Base-by-base conservation (phyloP, 495 filamentous ascomycete genomes). In the Cercophora newfieldiana region DNA sequence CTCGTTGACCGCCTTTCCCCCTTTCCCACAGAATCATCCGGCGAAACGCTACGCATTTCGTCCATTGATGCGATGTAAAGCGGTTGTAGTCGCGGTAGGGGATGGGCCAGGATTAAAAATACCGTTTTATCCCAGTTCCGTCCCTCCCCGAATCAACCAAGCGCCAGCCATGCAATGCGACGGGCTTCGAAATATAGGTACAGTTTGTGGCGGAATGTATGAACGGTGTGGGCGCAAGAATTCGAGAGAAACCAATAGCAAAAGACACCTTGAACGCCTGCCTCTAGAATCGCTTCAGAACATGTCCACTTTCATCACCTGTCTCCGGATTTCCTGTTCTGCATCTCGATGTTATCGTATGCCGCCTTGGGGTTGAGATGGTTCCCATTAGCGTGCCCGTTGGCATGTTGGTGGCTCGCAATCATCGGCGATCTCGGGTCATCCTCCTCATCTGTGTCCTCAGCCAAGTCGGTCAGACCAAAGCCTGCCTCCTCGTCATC, bases 401-500 rank as follows among this genome's bases (percentile, higher is more conserved):
- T 65, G 26, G 67, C 68, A 19, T 59, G 61, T 29, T 44, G 65
- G 44, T 65, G 59, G 63, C 72, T 75, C 30, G 58, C 68, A 44
- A 75, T 76, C 70, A 77, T 79, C 25, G 75, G 69, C 24, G 72
- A 75, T 24, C 74, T 66, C 47, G 72, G 74, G 19, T 77, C 71
- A 19, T 72, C 67, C 33, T 72, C 71, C 33, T 82, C 80, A 55
- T 93, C 90, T 64, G 84, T 89, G 66, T 90, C 89, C 65, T 92
- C 90, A 7, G 88, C 82, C 47, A 95, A 77, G 60, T 92, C 90
- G 16, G 76, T 76, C 44, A 82, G 75, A 24, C 79, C 79, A 30
- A 75, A 93, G 22, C 88, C 90, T n/a, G 84, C 80, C 69, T 89
- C 87, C 72, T 94, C 89, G 48, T 89, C 82, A 63, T 96, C 92